Evolutionary conservation across 192 early-diverging fungal genomes (phyloP).

Genomic region (Mortierella claussenii): DNA sequence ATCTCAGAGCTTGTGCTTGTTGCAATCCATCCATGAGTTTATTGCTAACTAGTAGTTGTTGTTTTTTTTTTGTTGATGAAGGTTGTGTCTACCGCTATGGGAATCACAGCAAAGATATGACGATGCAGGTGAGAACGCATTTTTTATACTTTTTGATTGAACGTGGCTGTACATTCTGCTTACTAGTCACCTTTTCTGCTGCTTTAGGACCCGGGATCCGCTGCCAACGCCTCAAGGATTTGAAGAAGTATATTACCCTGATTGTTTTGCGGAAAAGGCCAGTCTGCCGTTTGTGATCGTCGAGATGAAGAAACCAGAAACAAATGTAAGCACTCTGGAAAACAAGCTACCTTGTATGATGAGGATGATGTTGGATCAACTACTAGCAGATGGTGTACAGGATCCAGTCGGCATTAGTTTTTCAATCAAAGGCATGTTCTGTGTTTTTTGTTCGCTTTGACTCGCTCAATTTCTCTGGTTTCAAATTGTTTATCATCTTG

Average conservation of each 20-base stretch:
- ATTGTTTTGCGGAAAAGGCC: not conserved
- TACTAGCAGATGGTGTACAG: not conserved
- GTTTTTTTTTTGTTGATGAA: no score
- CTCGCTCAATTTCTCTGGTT: no score
- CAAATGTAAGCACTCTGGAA: not conserved
- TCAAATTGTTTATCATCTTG: no score
- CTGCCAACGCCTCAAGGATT: not conserved
- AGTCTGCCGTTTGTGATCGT: conserved; percentile 4
- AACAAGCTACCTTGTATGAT: conserved; percentile 1
- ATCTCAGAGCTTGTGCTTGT: not conserved
- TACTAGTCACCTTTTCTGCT: no score
- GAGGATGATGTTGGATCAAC: not conserved
- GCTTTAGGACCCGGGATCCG: not conserved
- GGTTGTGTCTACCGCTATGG: no score
- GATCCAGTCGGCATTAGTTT: not conserved
- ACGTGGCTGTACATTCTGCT: no score
- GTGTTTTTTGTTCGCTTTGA: no score
- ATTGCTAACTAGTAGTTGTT: no score
- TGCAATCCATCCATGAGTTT: no score
- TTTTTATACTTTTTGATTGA: no score
- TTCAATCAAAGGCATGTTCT: conserved; percentile 4
- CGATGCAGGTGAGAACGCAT: no score
- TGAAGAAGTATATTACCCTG: conserved; percentile 2
- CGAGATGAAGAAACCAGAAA: conserved; percentile 4
- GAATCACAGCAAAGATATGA: no score